Conservation (phyloP, 164 flowering plant genomes). For the Vitis vinifera region ASM3070453v1 NC_081813.1:10472501-10473000, state of each 20-base stretch:
- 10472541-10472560: no score
- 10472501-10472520: no score
- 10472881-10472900: conserved; percentile 35
- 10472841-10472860: conserved; percentile 15
- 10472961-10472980: conserved; percentile 18
- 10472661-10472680: not conserved
- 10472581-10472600: no score
- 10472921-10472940: conserved; percentile 39
- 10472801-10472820: conserved; percentile 34
- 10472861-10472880: conserved; percentile 30
- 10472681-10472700: not conserved
- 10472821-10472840: conserved; percentile 26
- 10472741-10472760: not conserved
- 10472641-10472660: not conserved
- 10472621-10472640: not conserved
- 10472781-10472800: conserved; percentile 33
- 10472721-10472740: no score
- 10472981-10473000: conserved; percentile 36
- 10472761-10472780: conserved; percentile 20
- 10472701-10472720: not conserved
- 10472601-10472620: no score
- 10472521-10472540: no score
- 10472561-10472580: not conserved
- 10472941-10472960: conserved; percentile 33
- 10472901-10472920: conserved; percentile 27